A percentile compares a stretch with the other conserved stretches of the same genome.
Evolutionary conservation across 371 early-diverging fungal species (phyloP).

Genomic region (Mucor lusitanicus): DNA sequence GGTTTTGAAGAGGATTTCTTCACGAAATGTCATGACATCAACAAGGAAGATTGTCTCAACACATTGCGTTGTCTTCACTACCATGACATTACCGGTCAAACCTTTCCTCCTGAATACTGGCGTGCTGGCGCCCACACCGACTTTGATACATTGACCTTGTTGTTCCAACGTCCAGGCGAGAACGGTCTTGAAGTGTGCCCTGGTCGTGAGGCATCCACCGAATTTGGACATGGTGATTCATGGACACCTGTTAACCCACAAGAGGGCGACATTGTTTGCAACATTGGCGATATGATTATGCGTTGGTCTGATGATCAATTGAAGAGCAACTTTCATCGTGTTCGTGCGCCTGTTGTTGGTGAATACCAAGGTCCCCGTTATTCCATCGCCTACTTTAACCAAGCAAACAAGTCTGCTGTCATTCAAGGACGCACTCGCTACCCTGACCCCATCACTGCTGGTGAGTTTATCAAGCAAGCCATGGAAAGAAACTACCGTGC

Average conservation of each 20-base stretch:
- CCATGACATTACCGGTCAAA: conserved; percentile 34
- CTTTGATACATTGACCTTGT: conserved; percentile 33
- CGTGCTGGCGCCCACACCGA: conserved; percentile 44
- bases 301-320: conserved; percentile 35
- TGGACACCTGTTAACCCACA: conserved; percentile 33
- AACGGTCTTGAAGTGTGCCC: conserved; percentile 37
- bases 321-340: conserved; percentile 38
- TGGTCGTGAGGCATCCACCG: conserved; percentile 33
- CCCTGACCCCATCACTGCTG: conserved; percentile 35
- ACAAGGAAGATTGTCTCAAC: conserved; percentile 28
- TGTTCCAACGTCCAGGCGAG: conserved; percentile 33
- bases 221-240: conserved; percentile 32
- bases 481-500: conserved; percentile 37
- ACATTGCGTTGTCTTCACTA: conserved; percentile 36
- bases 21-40: conserved; percentile 28
- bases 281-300: conserved; percentile 43
- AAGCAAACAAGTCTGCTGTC: conserved; percentile 35
- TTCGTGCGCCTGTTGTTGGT: conserved; percentile 33
- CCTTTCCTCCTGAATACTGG: conserved; percentile 38
- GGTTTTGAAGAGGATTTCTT: conserved; percentile 36
- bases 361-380: conserved; percentile 41
- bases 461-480: conserved; percentile 31
- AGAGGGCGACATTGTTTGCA: conserved; percentile 40
- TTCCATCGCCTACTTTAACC: conserved; percentile 40
- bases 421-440: conserved; percentile 38